Conservation (phyloP, 257 asterid species). For the Marsdenia floribunda region DNA sequence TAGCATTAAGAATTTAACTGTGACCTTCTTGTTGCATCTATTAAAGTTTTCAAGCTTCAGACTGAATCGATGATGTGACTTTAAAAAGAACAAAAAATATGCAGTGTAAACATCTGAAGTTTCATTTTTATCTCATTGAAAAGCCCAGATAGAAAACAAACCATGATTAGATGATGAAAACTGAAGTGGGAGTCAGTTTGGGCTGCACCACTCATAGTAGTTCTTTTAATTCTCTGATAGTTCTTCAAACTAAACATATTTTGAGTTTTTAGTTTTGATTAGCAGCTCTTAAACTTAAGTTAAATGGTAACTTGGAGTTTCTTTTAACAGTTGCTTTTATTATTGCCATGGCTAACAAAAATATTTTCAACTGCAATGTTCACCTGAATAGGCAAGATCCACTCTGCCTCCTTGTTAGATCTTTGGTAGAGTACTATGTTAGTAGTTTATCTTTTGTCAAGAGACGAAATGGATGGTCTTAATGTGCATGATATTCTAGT, state of each 20-base stretch:
- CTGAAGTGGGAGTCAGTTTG: not conserved
- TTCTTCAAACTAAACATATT: not conserved
- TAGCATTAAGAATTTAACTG: not conserved
- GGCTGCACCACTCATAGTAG: not conserved
- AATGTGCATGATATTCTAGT: not conserved
- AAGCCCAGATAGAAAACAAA: not conserved
- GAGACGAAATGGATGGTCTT: not conserved
- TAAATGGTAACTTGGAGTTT: not conserved
- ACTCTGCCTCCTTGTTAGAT: not conserved
- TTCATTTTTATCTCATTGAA: not conserved
- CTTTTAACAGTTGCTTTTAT: not conserved
- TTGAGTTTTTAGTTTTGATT: not conserved
- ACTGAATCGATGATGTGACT: not conserved
- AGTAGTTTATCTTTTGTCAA: not conserved
- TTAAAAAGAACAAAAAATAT: not conserved
- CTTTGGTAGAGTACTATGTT: not conserved
- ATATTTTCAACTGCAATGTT: not conserved
- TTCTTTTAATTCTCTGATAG: not conserved
- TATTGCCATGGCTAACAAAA: not conserved
- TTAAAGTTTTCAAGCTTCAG: not conserved
- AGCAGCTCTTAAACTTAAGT: not conserved
- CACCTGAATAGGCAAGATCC: not conserved
- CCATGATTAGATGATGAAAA: not conserved
- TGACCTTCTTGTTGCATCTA: not conserved
- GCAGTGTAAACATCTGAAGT: not conserved